Evolutionary conservation across 2,329 filamentous ascomycete species (phyloP).

Genomic region (Ceratocystis albifundus): DNA sequence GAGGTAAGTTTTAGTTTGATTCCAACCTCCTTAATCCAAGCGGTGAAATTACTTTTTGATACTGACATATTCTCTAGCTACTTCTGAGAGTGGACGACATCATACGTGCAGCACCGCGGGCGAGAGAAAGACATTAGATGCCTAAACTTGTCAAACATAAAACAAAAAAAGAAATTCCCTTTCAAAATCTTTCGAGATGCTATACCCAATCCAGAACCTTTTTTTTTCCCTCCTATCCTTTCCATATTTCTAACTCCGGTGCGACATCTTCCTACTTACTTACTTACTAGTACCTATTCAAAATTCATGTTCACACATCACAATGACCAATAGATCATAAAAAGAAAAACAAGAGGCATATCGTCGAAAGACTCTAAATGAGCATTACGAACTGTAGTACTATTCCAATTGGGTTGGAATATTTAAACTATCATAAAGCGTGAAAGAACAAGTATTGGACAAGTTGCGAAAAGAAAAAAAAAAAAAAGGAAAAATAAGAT

Average conservation of each 20-base stretch:
- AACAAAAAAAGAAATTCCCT: constrained; percentile 29
- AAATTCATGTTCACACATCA: constrained; percentile 7
- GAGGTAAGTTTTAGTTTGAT: constrained; percentile 53
- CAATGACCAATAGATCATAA: constrained; percentile 20
- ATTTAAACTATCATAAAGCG: neutral
- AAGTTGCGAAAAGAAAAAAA: neutral
- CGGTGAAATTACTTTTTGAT: neutral
- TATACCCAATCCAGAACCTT: constrained; percentile 11
- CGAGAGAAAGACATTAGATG: constrained; percentile 59
- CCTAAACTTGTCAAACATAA: constrained; percentile 31
- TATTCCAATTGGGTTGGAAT: neutral
- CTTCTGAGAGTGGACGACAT: constrained; percentile 95
- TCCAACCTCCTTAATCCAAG: neutral
- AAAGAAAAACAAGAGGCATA: constrained; percentile 21
- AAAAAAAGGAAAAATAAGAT: no score
- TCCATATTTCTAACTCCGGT: neutral
- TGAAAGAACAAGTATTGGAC: neutral
- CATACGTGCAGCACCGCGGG: constrained; percentile 81
- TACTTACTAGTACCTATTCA: neutral
- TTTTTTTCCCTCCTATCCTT: constrained; percentile 9
- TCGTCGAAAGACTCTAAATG: constrained; percentile 16
- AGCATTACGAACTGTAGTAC: constrained; percentile 8
- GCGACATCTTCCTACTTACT: neutral
- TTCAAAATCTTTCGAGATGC: neutral
- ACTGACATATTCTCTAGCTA: constrained; percentile 44